phyloP scores from a whole-genome alignment of 2,329 filamentous ascomycete genomes.

The Geoglossum cookeanum region DNA sequence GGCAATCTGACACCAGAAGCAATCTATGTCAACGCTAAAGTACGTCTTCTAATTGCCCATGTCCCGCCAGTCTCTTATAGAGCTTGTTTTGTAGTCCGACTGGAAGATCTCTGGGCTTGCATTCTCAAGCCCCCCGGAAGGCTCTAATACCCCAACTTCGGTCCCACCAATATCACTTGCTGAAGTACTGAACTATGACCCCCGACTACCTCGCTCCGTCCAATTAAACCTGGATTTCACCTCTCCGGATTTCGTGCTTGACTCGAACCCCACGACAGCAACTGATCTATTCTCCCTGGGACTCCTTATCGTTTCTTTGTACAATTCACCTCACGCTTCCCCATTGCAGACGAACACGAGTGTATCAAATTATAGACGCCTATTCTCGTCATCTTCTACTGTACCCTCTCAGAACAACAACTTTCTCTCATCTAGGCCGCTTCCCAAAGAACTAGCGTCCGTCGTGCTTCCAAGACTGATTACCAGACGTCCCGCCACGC shows the following conservation, averaged over 20 bases:
- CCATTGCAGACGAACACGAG: conserved; percentile 70
- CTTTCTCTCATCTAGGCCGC: conserved; percentile 58
- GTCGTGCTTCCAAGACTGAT: conserved; percentile 72
- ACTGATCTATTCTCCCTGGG: conserved; percentile 92
- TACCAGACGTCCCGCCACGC: conserved; percentile 67
- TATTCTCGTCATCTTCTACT: conserved; percentile 60
- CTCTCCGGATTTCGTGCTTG: conserved; percentile 84
- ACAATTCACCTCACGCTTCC: conserved; percentile 84
- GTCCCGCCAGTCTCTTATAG: conserved; percentile 2
- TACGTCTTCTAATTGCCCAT: conserved; percentile 21
- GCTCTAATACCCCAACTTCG: conserved; percentile 53
- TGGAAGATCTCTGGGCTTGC: conserved; percentile 96
- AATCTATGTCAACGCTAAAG: conserved; percentile 85
- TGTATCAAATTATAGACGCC: conserved; percentile 63
- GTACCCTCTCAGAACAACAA: conserved; percentile 67
- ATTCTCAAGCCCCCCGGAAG: conserved; percentile 67
- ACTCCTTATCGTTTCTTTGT: conserved; percentile 70
- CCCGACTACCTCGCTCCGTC: conserved; percentile 59
- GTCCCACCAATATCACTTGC: conserved; percentile 64
- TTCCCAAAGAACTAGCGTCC: conserved; percentile 59
- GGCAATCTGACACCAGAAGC: conserved; percentile 88
- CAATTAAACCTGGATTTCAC: conserved; percentile 87
- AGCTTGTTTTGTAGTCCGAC: conserved; percentile 45
- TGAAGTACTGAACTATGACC: conserved; percentile 70
- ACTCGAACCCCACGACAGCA: conserved; percentile 65